These are phyloP conservation scores for Lactifluus piperatus DNA, from an alignment of 768 basidiomycete genomes.

Conservation along the genomic window DNA sequence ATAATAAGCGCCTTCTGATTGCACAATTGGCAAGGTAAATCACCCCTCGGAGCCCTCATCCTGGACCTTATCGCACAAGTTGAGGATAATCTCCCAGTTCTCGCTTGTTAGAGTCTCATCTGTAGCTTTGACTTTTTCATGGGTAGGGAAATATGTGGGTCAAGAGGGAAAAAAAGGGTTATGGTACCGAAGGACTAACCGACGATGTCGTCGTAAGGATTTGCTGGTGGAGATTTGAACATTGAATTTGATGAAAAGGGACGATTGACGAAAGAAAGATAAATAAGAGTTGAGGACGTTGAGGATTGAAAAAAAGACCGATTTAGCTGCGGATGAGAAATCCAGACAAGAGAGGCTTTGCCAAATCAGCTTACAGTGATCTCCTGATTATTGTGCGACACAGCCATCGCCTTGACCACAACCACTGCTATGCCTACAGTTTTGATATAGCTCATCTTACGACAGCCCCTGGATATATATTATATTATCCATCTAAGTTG, in stretches of 20 bases:
- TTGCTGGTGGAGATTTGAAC: constrained; percentile 57
- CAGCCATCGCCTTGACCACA: too few relatives aligned
- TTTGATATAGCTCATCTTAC: too few relatives aligned
- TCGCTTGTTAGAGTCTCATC: constrained; percentile 92
- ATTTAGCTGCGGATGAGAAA: neutral
- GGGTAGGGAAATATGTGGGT: constrained; percentile 10
- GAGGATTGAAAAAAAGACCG: neutral
- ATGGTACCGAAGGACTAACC: constrained; percentile 37
- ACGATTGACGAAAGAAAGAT: neutral
- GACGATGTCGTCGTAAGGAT: constrained; percentile 84
- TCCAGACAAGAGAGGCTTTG: neutral
- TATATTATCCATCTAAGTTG: too few relatives aligned
- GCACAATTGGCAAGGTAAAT: constrained; percentile 22
- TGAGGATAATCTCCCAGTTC: constrained; percentile 93
- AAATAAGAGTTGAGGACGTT: neutral
- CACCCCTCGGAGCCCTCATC: constrained; percentile 86
- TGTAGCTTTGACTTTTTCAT: constrained; percentile 74
- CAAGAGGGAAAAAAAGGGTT: neutral
- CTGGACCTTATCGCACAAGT: constrained; percentile 91
- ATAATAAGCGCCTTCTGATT: constrained; percentile 2
- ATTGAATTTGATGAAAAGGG: constrained; percentile 31
- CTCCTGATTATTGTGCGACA: too few relatives aligned
- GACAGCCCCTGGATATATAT: too few relatives aligned
- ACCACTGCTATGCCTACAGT: too few relatives aligned
- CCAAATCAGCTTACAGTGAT: too few relatives aligned